A percentile compares a stretch with the other conserved stretches of the same genome.
Conservation (phyloP, 2,329 filamentous ascomycete species). For the Cadophora luteo-olivacea region DNA sequence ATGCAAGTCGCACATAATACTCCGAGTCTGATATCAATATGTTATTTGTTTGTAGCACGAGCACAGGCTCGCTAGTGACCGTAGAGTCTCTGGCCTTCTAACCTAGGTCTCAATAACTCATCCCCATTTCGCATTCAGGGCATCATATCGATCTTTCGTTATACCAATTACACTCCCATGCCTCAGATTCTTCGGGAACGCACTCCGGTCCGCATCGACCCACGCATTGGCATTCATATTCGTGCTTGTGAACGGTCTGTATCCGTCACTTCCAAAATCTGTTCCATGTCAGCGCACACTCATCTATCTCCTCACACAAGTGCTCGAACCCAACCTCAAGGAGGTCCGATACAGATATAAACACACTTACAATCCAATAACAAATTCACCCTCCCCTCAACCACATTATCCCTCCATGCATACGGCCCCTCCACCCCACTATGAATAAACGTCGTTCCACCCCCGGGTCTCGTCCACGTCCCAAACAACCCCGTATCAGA, state of each 20-base stretch:
- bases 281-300: neutral
- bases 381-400: slow-evolving; percentile 51
- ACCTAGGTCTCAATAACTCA: slow-evolving; percentile 14
- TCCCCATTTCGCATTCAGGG: slow-evolving; percentile 49
- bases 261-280: slow-evolving; percentile 54
- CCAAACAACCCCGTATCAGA: slow-evolving; percentile 57
- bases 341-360: neutral
- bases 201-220: slow-evolving; percentile 50
- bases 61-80: neutral
- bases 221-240: slow-evolving; percentile 54
- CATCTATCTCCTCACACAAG: neutral
- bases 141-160: slow-evolving; percentile 51
- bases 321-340: neutral
- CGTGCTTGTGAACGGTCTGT: slow-evolving; percentile 54
- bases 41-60: neutral
- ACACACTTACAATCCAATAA: slow-evolving; percentile 50
- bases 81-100: neutral
- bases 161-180: slow-evolving; percentile 59
- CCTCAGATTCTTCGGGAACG: slow-evolving; percentile 55
- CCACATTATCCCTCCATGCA: slow-evolving; percentile 52
- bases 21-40: slow-evolving; percentile 9
- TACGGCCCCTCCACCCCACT: slow-evolving; percentile 53
- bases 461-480: slow-evolving; percentile 57
- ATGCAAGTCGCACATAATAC: slow-evolving; percentile 15
- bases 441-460: slow-evolving; percentile 50